Evolutionary conservation across 2,329 filamentous ascomycete species (phyloP).

Genomic region (Rhynchosporium agropyri): DNA sequence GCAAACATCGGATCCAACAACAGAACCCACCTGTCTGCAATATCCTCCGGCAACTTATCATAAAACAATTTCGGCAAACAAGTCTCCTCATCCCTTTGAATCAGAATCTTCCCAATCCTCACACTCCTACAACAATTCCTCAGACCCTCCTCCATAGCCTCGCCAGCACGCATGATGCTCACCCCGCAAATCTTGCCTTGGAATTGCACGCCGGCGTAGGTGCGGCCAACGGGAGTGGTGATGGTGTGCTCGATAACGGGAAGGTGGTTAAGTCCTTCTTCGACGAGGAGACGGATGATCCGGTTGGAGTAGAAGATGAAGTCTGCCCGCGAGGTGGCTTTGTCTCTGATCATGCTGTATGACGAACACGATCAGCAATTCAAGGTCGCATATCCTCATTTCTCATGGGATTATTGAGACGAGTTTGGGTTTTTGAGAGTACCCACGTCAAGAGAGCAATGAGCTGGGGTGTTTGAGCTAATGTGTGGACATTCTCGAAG

Average conservation of each 20-base stretch:
- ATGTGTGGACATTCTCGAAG: constrained; percentile 85
- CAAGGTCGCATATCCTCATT: neutral
- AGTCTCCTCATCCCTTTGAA: constrained; percentile 96
- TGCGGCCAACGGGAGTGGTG: constrained; percentile 85
- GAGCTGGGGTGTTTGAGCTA: constrained; percentile 92
- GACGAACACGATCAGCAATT: neutral
- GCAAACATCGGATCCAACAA: constrained; percentile 99
- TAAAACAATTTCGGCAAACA: constrained; percentile 92
- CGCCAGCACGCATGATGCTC: constrained; percentile 96
- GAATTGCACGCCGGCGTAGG: constrained; percentile 90
- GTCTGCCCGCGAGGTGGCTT: constrained; percentile 85
- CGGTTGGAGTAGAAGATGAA: constrained; percentile 99
- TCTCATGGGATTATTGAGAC: neutral
- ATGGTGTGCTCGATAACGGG: constrained; percentile 88
- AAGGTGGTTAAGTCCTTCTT: constrained; percentile 95
- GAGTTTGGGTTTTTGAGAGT: neutral
- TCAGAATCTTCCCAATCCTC: constrained; percentile 96
- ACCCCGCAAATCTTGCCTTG: constrained; percentile 98
- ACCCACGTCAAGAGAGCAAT: constrained; percentile 97
- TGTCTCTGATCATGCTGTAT: constrained; percentile 89
- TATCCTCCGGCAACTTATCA: constrained; percentile 94
- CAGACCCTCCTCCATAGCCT: constrained; percentile 97
- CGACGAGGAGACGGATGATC: constrained; percentile 93
- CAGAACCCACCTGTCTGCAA: constrained; percentile 88
- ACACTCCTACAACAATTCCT: constrained; percentile 98